Conservation (phyloP, 169 alveolate species). For the Plasmodium knowlesi region DNA sequence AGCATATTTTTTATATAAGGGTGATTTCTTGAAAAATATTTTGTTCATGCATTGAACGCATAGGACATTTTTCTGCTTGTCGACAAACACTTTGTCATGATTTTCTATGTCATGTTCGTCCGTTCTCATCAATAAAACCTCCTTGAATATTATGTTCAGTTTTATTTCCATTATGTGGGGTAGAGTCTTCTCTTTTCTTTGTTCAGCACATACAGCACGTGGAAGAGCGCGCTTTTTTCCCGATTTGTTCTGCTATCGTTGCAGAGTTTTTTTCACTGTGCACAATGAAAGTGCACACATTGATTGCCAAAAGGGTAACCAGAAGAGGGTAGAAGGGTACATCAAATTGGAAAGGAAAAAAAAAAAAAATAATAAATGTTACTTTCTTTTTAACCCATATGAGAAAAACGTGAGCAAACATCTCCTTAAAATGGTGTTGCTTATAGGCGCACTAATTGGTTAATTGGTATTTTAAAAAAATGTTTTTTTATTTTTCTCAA, state of each 20-base stretch:
- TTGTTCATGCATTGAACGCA: constrained; percentile 67
- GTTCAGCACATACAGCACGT: not conserved
- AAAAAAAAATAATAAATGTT: not conserved
- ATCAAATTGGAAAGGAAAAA: not conserved
- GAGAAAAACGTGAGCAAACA: not conserved
- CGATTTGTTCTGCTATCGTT: not conserved
- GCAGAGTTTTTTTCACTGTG: not conserved
- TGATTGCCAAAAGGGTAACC: not conserved
- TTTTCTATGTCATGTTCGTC: constrained; percentile 67
- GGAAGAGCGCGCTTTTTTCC: not conserved
- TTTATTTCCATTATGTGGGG: constrained; percentile 56
- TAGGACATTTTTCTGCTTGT: constrained; percentile 27
- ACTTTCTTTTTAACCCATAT: not conserved
- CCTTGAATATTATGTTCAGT: constrained; percentile 38
- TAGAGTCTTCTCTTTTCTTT: not conserved
- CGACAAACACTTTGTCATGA: constrained; percentile 59
- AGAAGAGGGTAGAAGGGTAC: not conserved
- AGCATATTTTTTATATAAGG: constrained; percentile 69
- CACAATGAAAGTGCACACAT: not conserved
- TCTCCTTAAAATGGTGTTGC: not conserved
- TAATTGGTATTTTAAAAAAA: not conserved
- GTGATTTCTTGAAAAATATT: constrained; percentile 47
- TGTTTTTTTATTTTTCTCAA: not conserved
- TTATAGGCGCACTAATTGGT: not conserved
- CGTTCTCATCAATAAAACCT: constrained; percentile 15